phyloP scores from a whole-genome alignment of 2,329 filamentous ascomycete species.

The Pseudogymnoascus sp. region DNA sequence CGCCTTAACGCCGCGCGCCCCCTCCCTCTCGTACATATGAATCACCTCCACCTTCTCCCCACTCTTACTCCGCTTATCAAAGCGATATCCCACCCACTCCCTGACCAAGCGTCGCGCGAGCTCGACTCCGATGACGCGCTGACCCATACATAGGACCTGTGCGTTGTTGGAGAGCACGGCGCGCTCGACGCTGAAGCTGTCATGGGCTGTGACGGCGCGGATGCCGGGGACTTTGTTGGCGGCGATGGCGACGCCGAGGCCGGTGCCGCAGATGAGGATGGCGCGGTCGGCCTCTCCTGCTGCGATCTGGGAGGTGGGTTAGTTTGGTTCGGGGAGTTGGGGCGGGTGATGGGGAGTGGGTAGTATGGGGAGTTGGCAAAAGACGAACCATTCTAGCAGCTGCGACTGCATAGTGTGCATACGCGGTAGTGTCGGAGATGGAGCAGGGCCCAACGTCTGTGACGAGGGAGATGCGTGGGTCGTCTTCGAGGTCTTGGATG shows the following conservation, averaged over 20 bases:
- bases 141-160: slow-evolving; percentile 79
- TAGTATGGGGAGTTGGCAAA: slow-evolving; percentile 22
- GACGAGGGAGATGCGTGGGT: slow-evolving; percentile 58
- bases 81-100: slow-evolving; percentile 80
- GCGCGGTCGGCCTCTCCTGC: slow-evolving; percentile 65
- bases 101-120: slow-evolving; percentile 66
- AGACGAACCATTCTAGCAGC: slow-evolving; percentile 41
- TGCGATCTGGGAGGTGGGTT: slow-evolving; percentile 41
- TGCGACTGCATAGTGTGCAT: slow-evolving; percentile 68
- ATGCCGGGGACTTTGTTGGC: slow-evolving; percentile 83
- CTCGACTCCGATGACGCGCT: slow-evolving; percentile 75
- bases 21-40: slow-evolving; percentile 1
- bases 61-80: slow-evolving; percentile 52
- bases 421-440: slow-evolving; percentile 66
- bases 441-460: slow-evolving; percentile 64
- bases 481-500: slow-evolving; percentile 61
- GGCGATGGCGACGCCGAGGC: slow-evolving; percentile 78
- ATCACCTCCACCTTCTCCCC: slow-evolving; percentile 4
- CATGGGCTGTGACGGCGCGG: slow-evolving; percentile 81
- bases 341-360: slow-evolving; percentile 23
- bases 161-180: slow-evolving; percentile 77
- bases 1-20: neutral
- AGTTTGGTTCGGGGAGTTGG: slow-evolving; percentile 11
- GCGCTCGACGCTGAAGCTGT: slow-evolving; percentile 75
- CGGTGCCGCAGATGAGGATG: slow-evolving; percentile 76